A percentile compares a stretch with the other conserved stretches of the same genome.
Conservation (phyloP, 2,329 filamentous ascomycete species). For the Colletotrichum brevisporum region DNA sequence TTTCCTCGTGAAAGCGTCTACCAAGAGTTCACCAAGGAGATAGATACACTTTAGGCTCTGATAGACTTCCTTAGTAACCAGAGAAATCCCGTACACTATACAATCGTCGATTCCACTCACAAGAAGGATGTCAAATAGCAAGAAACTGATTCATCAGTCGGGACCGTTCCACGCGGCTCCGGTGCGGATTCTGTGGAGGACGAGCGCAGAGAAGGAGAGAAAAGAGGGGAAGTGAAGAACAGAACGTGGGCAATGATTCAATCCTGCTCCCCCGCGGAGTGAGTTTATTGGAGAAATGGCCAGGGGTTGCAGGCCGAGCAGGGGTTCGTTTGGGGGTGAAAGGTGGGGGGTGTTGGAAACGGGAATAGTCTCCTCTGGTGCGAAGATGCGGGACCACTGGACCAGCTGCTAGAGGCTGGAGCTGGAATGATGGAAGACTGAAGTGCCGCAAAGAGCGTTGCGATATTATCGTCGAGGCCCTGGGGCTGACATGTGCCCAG, state of each 20-base stretch:
- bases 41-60: background rate
- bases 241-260: slow-evolving; percentile 21
- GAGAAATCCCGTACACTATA: background rate
- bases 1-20: slow-evolving; percentile 31
- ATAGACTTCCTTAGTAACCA: slow-evolving; percentile 1
- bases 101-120: background rate
- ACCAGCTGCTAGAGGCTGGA: too few species aligned
- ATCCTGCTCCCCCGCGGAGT: slow-evolving; percentile 28
- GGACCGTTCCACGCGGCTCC: background rate
- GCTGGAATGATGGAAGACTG: slow-evolving; percentile 3
- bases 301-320: slow-evolving; percentile 9
- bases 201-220: slow-evolving; percentile 3
- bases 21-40: slow-evolving; percentile 4
- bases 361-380: slow-evolving; percentile 18
- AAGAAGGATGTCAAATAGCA: background rate
- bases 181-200: background rate
- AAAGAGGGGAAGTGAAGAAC: slow-evolving; percentile 34
- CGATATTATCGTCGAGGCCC: background rate
- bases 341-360: slow-evolving; percentile 16
- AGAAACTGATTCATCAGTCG: slow-evolving; percentile 6
- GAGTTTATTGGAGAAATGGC: slow-evolving; percentile 29
- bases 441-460: slow-evolving; percentile 2
- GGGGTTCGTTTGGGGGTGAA: background rate
- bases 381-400: slow-evolving; percentile 16
- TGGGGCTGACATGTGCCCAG: slow-evolving; percentile 33